phyloP scores from a whole-genome alignment of 345 rosid genomes.

The Clausena lansium region DNA sequence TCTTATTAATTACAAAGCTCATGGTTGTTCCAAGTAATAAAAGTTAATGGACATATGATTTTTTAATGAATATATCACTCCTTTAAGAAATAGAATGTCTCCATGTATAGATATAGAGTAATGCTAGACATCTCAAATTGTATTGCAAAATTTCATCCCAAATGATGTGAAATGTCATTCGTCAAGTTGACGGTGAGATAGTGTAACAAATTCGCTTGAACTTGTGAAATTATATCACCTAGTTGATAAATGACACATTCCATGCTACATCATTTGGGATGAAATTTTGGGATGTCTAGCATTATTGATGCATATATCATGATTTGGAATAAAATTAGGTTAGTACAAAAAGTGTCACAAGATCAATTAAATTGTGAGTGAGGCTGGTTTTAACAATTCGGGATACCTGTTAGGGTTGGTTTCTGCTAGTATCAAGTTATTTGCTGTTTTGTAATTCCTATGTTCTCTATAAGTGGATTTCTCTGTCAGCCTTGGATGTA shows the following conservation, averaged over 20 bases:
- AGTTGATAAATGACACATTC: too few relatives aligned
- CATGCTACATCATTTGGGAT: too few relatives aligned
- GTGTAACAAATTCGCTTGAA: too few relatives aligned
- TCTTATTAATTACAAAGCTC: background rate
- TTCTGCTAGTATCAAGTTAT: background rate
- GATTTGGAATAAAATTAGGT: background rate
- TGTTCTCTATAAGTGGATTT: background rate
- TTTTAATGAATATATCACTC: background rate
- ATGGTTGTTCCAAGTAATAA: background rate
- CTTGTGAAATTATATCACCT: too few relatives aligned
- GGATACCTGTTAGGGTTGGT: background rate
- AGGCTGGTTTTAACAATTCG: background rate
- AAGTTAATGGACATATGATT: background rate
- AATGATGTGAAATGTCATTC: too few relatives aligned
- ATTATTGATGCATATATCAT: too few relatives aligned
- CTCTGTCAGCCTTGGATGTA: background rate
- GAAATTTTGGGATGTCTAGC: too few relatives aligned
- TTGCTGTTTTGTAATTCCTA: background rate
- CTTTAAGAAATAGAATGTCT: background rate
- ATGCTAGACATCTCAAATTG: too few relatives aligned
- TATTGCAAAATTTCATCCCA: too few relatives aligned
- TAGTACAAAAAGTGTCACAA: background rate
- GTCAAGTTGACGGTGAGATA: too few relatives aligned
- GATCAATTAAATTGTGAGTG: background rate
- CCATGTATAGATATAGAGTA: background rate